These are phyloP conservation scores for Austropuccinia psidii DNA, from an alignment of 1,284 basidiomycete genomes.

Conservation along the genomic window DNA sequence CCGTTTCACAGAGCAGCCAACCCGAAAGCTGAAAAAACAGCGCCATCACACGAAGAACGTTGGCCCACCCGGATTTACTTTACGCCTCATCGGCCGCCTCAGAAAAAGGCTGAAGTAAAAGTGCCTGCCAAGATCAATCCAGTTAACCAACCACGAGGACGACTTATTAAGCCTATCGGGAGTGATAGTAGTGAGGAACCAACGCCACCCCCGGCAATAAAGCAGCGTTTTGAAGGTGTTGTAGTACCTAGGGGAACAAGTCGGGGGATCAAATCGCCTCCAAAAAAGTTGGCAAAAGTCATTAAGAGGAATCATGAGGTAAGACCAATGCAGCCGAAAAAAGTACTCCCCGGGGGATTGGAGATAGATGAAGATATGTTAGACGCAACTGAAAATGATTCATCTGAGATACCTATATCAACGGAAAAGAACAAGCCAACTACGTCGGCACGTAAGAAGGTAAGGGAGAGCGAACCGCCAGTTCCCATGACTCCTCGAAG, in stretches of 20 bases:
- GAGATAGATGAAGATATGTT: conserved; percentile 11
- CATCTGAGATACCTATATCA: neutral
- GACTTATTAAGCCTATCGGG: neutral
- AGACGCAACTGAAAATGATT: conserved; percentile 7
- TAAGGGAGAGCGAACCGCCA: neutral
- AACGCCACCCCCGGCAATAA: neutral
- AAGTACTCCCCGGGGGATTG: conserved; percentile 4
- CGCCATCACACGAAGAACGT: conserved; percentile 14
- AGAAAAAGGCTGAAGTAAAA: neutral
- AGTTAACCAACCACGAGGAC: neutral
- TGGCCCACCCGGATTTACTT: conserved; percentile 24
- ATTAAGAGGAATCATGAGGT: neutral
- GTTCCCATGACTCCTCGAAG: conserved; percentile 14
- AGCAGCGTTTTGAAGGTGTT: conserved; percentile 8
- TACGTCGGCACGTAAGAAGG: neutral
- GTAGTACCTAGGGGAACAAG: conserved; percentile 1
- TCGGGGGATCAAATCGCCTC: conserved; percentile 3
- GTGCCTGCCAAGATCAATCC: neutral
- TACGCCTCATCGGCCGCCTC: conserved; percentile 26
- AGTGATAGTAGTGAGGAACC: conserved; percentile 20
- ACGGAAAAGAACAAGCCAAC: neutral
- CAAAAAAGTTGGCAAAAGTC: conserved; percentile 16
- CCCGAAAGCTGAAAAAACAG: neutral
- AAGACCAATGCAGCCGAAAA: neutral
- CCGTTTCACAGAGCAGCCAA: conserved; percentile 24